Conservation (phyloP, 2,329 filamentous ascomycete genomes). For the Gaeumannomyces tritici region DNA sequence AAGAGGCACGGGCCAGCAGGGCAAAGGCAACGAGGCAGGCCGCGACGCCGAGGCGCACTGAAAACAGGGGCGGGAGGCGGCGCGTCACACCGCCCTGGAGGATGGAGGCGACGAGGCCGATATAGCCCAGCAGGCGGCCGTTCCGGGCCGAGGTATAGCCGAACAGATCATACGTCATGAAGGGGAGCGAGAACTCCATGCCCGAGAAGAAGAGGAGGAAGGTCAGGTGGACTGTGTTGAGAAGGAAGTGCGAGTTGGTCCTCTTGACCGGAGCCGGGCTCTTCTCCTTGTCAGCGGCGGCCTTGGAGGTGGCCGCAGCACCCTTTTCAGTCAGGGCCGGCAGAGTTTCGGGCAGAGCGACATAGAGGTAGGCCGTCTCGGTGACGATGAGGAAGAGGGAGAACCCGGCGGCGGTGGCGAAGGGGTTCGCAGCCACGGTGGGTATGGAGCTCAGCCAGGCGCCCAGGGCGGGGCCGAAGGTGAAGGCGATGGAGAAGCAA, state of each 20-base stretch:
- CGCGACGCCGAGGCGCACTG: conserved; percentile 69
- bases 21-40: conserved; percentile 73
- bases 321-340: conserved; percentile 40
- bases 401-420: conserved; percentile 84
- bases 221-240: conserved; percentile 78
- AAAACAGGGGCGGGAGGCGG: conserved; percentile 69
- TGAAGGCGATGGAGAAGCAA: conserved; percentile 96
- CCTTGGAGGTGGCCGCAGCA: conserved; percentile 9
- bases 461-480: conserved; percentile 86
- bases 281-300: not conserved
- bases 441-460: conserved; percentile 74
- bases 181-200: conserved; percentile 95
- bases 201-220: conserved; percentile 97
- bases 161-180: conserved; percentile 95
- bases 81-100: conserved; percentile 89
- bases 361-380: conserved; percentile 84
- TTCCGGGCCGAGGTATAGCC: conserved; percentile 70
- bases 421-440: conserved; percentile 78
- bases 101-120: conserved; percentile 84
- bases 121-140: conserved; percentile 77
- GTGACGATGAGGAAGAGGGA: conserved; percentile 74
- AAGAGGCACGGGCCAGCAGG: conserved; percentile 61
- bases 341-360: conserved; percentile 77
- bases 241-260: conserved; percentile 73
- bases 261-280: conserved; percentile 28